phyloP scores from a whole-genome alignment of 2,329 filamentous ascomycete species.

The Xenosphaeropsis pyriputrescens region DNA sequence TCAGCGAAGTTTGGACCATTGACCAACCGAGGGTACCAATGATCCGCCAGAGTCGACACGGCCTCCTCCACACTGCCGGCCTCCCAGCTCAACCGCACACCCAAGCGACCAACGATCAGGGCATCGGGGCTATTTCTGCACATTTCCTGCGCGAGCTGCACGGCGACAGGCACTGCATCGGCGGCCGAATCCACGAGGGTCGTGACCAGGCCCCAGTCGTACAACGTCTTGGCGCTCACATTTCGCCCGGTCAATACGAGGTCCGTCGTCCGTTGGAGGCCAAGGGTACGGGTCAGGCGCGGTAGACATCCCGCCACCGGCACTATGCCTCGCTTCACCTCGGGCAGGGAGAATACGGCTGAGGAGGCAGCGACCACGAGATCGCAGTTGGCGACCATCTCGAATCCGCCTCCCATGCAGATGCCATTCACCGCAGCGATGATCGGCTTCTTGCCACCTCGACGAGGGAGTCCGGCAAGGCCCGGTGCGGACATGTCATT shows the following conservation, averaged over 20 bases:
- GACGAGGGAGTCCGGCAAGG: slow-evolving; percentile 37
- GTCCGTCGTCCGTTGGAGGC: slow-evolving; percentile 19
- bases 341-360: slow-evolving; percentile 38
- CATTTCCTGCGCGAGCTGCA: slow-evolving; percentile 18
- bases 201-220: slow-evolving; percentile 15
- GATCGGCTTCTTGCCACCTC: slow-evolving; percentile 43
- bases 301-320: slow-evolving; percentile 37
- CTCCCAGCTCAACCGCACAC: slow-evolving; percentile 20
- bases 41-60: slow-evolving; percentile 23
- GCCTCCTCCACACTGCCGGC: slow-evolving; percentile 26
- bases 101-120: slow-evolving; percentile 18
- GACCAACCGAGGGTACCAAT: slow-evolving; percentile 23
- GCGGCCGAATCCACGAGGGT: slow-evolving; percentile 15
- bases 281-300: slow-evolving; percentile 15
- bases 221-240: slow-evolving; percentile 14
- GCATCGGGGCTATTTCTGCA: slow-evolving; percentile 19
- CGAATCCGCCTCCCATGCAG: slow-evolving; percentile 40
- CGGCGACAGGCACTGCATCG: slow-evolving; percentile 14
- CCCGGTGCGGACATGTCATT: slow-evolving; percentile 22
- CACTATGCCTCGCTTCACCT: slow-evolving; percentile 39
- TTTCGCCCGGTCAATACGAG: slow-evolving; percentile 15
- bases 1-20: slow-evolving; percentile 31
- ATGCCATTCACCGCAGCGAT: slow-evolving; percentile 44
- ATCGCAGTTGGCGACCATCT: slow-evolving; percentile 37
- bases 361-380: slow-evolving; percentile 34